Conservation (phyloP, 2,329 filamentous ascomycete genomes). For the Diaporthe citriasiana region DNA sequence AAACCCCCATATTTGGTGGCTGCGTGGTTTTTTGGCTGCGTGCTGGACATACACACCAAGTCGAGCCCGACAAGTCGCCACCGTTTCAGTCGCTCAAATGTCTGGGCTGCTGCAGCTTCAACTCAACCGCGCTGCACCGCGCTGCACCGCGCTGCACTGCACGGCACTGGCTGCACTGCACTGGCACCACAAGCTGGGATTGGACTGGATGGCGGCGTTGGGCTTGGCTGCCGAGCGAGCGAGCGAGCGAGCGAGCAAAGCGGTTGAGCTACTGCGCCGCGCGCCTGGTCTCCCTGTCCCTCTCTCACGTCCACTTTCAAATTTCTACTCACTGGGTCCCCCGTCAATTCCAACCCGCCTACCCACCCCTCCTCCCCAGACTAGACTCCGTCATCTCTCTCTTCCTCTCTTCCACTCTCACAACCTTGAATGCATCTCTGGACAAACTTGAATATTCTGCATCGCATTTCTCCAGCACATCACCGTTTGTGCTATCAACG, state of each 20-base stretch:
- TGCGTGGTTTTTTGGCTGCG: constrained; percentile 32
- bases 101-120: constrained; percentile 35
- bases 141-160: constrained; percentile 18
- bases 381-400: constrained; percentile 37
- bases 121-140: constrained; percentile 25
- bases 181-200: constrained; percentile 33
- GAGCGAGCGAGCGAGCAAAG: constrained; percentile 30
- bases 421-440: constrained; percentile 31
- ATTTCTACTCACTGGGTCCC: constrained; percentile 38
- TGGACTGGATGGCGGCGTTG: constrained; percentile 37
- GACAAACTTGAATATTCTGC: constrained; percentile 39
- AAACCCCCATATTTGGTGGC: background rate
- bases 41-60: constrained; percentile 29
- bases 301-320: constrained; percentile 35
- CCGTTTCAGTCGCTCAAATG: constrained; percentile 32
- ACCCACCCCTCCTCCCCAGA: constrained; percentile 37
- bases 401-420: constrained; percentile 37
- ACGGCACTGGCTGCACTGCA: constrained; percentile 28
- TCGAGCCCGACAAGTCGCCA: constrained; percentile 29
- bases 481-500: constrained; percentile 2
- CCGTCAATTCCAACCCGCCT: constrained; percentile 40
- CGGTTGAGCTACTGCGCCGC: constrained; percentile 41
- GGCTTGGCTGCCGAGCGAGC: constrained; percentile 37
- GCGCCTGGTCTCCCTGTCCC: constrained; percentile 34
- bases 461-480: constrained; percentile 34